Evolutionary conservation across 179 eudicot species (phyloP).

Genomic region (Pouteria campechiana): DNA sequence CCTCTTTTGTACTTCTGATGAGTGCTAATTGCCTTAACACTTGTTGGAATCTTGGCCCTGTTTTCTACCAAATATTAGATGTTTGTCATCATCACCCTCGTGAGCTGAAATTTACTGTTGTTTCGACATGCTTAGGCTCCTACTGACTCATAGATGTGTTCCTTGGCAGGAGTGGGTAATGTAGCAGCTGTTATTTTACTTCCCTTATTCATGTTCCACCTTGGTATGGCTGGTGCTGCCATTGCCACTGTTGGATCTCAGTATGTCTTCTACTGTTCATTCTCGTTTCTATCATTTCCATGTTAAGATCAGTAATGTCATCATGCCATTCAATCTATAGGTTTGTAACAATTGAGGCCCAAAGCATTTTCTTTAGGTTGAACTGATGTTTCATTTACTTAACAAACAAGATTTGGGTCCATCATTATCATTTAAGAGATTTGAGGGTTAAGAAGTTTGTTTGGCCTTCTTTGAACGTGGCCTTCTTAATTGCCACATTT

Average conservation of each 20-base stretch:
- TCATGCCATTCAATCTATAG: too few species aligned
- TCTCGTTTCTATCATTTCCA: too few species aligned
- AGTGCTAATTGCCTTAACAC: not conserved
- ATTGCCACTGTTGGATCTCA: constrained; percentile 64
- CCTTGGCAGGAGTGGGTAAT: constrained; percentile 54
- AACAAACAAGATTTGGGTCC: too few species aligned
- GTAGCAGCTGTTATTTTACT: constrained; percentile 51
- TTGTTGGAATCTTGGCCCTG: too few species aligned
- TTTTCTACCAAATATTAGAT: not conserved
- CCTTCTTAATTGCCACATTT: too few species aligned
- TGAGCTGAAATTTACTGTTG: not conserved
- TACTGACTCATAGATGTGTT: not conserved
- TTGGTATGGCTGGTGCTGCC: constrained; percentile 85
- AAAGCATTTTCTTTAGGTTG: too few species aligned
- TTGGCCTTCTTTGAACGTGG: too few species aligned
- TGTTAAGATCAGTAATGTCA: too few species aligned
- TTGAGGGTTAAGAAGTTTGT: too few species aligned
- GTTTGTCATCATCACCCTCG: not conserved
- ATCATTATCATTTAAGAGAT: too few species aligned
- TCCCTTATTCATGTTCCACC: constrained; percentile 42
- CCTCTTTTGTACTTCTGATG: not conserved
- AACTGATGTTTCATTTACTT: too few species aligned
- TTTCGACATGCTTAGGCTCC: not conserved
- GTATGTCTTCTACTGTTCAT: constrained; percentile 40
- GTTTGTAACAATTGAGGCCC: too few species aligned